phyloP scores from a whole-genome alignment of 2,329 filamentous ascomycete species.

The Didymellaceae sp. region DNA sequence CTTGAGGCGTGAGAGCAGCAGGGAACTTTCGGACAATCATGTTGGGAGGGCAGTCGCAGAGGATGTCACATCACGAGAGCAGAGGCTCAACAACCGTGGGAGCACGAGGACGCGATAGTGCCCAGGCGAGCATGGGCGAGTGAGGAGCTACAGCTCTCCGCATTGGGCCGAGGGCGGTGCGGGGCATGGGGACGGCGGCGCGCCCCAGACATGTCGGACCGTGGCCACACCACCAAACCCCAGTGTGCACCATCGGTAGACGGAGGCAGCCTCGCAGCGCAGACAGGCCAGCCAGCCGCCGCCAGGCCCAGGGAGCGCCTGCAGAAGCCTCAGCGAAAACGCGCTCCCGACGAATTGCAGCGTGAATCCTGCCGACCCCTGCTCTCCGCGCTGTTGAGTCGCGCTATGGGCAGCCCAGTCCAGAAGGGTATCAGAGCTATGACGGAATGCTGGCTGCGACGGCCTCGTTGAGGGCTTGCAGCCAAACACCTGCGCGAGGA shows the following conservation, averaged over 20 bases:
- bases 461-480: constrained; percentile 40
- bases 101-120: constrained; percentile 19
- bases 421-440: constrained; percentile 32
- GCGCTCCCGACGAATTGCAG: constrained; percentile 21
- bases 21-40: constrained; percentile 35
- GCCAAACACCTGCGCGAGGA: constrained; percentile 35
- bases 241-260: not conserved
- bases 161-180: constrained; percentile 26
- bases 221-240: constrained; percentile 6
- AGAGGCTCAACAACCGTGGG: constrained; percentile 8
- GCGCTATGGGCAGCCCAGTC: constrained; percentile 19
- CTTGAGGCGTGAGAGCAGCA: constrained; percentile 47
- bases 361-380: constrained; percentile 28
- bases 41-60: constrained; percentile 16
- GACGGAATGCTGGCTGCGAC: constrained; percentile 34
- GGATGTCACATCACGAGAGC: constrained; percentile 25
- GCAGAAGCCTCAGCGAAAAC: constrained; percentile 3
- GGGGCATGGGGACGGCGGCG: not conserved
- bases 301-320: not conserved
- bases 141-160: constrained; percentile 33
- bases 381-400: constrained; percentile 28
- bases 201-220: constrained; percentile 13
- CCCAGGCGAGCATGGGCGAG: constrained; percentile 13
- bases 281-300: constrained; percentile 1
- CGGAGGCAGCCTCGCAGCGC: constrained; percentile 9